Percentiles rank a stretch among this genome's conserved stretches.
phyloP scores from a whole-genome alignment of 805 yeast genomes.

The Nakazawaea ernobii region DNA sequence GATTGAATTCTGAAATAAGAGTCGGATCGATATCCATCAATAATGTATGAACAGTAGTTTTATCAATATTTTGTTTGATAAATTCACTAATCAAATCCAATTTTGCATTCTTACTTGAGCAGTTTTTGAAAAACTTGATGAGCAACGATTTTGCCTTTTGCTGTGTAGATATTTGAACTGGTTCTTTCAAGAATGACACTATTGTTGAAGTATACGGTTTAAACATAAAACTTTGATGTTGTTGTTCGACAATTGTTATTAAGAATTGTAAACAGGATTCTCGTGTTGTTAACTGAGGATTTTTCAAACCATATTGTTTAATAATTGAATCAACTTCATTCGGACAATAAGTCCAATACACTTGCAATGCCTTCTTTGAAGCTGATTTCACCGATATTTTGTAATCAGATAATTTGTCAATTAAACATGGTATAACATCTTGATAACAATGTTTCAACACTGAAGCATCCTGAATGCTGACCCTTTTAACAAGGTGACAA shows the following conservation, averaged over 20 bases:
- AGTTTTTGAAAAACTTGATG: constrained; percentile 31
- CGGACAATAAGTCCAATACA: constrained; percentile 49
- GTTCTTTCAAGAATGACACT: constrained; percentile 18
- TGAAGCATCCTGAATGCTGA: constrained; percentile 48
- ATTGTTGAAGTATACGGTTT: constrained; percentile 21
- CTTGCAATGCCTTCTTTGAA: constrained; percentile 44
- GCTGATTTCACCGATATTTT: constrained; percentile 32
- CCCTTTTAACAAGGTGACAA: constrained; percentile 52
- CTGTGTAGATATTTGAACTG: neutral
- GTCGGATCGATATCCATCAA: constrained; percentile 26
- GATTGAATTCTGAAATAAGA: constrained; percentile 16
- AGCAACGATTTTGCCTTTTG: constrained; percentile 20
- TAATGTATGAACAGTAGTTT: constrained; percentile 18
- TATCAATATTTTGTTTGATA: constrained; percentile 25
- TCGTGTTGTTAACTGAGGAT: constrained; percentile 30
- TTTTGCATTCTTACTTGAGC: constrained; percentile 31
- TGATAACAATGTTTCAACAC: constrained; percentile 36
- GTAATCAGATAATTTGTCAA: constrained; percentile 38
- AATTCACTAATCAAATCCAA: constrained; percentile 40
- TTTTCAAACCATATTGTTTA: constrained; percentile 37
- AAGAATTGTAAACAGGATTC: constrained; percentile 41
- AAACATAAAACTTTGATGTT: constrained; percentile 28
- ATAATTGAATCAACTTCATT: constrained; percentile 40
- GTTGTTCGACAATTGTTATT: constrained; percentile 32
- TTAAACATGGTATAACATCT: constrained; percentile 45